phyloP scores from a whole-genome alignment of 1,284 basidiomycete species.

The Cystobasidiaceae sp. region DNA sequence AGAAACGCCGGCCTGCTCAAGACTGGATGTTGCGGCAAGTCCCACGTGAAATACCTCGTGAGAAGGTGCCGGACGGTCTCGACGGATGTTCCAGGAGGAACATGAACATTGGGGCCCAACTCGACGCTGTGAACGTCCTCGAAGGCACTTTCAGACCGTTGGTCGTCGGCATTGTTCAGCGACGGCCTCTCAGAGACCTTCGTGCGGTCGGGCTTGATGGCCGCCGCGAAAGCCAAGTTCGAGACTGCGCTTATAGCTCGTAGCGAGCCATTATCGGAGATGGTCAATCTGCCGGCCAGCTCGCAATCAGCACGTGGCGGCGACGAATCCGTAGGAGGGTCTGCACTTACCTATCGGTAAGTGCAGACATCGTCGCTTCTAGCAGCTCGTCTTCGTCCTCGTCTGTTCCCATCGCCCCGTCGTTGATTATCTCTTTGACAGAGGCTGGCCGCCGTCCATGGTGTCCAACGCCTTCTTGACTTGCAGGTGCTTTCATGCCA shows the following conservation, averaged over 20 bases:
- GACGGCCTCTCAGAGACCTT: too few species aligned
- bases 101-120: not conserved
- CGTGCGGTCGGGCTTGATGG: too few species aligned
- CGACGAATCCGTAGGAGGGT: not conserved
- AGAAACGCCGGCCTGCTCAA: constrained; percentile 11
- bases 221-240: not conserved
- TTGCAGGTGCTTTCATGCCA: too few species aligned
- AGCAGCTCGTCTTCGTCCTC: too few species aligned
- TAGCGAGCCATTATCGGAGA: not conserved
- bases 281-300: not conserved
- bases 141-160: too few species aligned
- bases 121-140: too few species aligned
- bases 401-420: too few species aligned
- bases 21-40: constrained; percentile 1
- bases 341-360: not conserved
- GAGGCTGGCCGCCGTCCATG: too few species aligned
- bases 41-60: constrained; percentile 4
- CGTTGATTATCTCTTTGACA: too few species aligned
- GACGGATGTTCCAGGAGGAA: not conserved
- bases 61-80: constrained; percentile 1
- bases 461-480: too few species aligned
- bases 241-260: constrained; percentile 3
- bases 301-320: not conserved
- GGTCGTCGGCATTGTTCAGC: too few species aligned
- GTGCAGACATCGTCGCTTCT: too few species aligned